Base-by-base conservation (phyloP, 495 filamentous ascomycete species). In the Rhizodiscina lignyota region DNA sequence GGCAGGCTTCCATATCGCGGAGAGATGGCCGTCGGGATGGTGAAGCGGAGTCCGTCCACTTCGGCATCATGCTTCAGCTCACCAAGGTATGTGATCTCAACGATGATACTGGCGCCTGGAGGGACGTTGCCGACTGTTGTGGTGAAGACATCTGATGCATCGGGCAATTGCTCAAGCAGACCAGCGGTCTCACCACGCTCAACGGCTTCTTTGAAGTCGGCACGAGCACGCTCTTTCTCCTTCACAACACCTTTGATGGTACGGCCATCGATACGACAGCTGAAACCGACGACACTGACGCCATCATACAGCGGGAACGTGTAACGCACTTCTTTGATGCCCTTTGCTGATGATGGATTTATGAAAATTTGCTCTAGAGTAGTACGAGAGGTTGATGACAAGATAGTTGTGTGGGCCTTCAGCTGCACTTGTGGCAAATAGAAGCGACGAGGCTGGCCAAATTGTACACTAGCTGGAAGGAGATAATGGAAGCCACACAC, bases 291-390 rank as follows among this genome's bases (percentile, higher is more conserved):
- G 3, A 82, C 69, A 15, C 70, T 72, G 2, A 76, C 67, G 16
- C 73, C 73, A 44, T 77, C 70, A 45, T 73, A 78, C 2, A 81
- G 59, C 0, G 78, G 78, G 41, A 82, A 81, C 2, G 62, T 63
- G 51, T 83, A 82, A 16, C 53, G 51, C 35, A 70, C 61, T 43
- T 72, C 55, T 20, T 61, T 46, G 36, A 77, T 63, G 13, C 44
- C 49, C 1, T 62, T 49, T 1, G 41, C 32, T 6, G 38, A 22
- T 0, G 58, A 63, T 0, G 69, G 61, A 40, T 75, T 78, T 35
- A 52, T 48, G 41, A 76, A 80, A 3, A 60, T 70, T 47, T 82
- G 75, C 0, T 60, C 74, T 19, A 82, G 58, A 2, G 52, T 47
- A 12, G 74, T 78, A 6, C 66, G 61, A 2, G 70, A 71, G 21